These are phyloP conservation scores for Salix dunnii DNA, from an alignment of 345 rosid species.

Conservation along the genomic window DNA sequence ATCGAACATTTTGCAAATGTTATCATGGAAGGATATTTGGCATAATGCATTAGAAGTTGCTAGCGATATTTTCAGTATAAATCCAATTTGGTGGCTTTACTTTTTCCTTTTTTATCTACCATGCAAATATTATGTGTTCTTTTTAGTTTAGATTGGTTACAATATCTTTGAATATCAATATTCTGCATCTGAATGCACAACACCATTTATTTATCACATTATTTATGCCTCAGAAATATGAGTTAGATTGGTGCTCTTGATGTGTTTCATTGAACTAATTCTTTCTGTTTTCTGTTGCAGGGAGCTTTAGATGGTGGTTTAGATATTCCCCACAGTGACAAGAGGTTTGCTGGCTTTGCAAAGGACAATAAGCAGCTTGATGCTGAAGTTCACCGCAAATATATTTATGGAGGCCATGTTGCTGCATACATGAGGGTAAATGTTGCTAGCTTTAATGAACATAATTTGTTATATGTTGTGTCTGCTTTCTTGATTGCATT, in stretches of 20 bases:
- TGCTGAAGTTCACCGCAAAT: constrained; percentile 77
- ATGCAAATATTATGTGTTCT: background rate
- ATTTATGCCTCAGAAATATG: too few species aligned
- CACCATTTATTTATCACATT: background rate
- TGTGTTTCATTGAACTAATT: background rate
- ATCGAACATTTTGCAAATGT: background rate
- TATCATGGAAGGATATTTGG: background rate
- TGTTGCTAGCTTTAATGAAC: background rate
- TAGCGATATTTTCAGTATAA: background rate
- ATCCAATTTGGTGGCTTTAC: background rate
- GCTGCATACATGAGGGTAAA: constrained; percentile 73
- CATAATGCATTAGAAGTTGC: background rate
- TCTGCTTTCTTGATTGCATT: background rate
- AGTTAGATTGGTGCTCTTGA: background rate
- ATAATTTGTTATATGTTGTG: background rate
- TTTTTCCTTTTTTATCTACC: background rate
- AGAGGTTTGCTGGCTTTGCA: constrained; percentile 78
- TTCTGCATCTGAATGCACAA: background rate
- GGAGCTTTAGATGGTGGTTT: constrained; percentile 94
- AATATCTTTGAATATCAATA: background rate
- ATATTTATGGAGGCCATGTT: constrained; percentile 77
- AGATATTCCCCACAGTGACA: constrained; percentile 85
- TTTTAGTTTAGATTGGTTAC: background rate
- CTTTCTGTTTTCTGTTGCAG: constrained; percentile 21
- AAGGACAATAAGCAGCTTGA: constrained; percentile 73